Evolutionary conservation across 352 stramenopile genomes (phyloP).

Genomic region (Pythium folliculosum): DNA sequence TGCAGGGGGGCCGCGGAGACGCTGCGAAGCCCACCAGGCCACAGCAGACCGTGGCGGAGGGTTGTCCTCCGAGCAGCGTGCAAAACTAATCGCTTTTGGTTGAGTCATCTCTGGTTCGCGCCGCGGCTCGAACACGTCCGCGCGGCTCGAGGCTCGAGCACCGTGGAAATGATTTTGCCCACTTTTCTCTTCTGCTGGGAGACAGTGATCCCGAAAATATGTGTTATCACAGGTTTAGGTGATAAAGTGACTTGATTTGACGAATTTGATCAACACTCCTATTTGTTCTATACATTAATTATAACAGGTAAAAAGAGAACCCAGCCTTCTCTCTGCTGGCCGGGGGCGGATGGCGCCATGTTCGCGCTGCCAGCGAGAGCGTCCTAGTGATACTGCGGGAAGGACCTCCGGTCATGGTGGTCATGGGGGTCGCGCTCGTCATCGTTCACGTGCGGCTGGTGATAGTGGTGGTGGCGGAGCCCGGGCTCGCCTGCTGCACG

Average conservation of each 20-base stretch:
- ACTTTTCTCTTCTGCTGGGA: not conserved
- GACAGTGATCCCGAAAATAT: not conserved
- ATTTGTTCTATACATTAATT: conserved; percentile 1
- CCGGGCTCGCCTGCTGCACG: not conserved
- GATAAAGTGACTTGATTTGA: not conserved
- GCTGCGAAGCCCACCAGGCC: no score
- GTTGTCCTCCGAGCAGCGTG: not conserved
- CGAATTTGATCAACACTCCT: not conserved
- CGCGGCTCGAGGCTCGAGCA: not conserved
- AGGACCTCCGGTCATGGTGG: not conserved
- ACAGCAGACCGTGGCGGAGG: no score
- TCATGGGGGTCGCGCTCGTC: not conserved
- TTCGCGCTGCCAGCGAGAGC: no score
- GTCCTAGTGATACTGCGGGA: no score
- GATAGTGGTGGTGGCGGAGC: not conserved
- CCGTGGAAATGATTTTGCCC: not conserved
- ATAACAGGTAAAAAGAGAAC: not conserved
- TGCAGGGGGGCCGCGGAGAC: no score
- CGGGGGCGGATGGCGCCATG: no score
- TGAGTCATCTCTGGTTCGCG: not conserved
- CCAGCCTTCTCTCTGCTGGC: no score
- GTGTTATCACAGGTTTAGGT: not conserved
- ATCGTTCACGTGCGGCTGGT: not conserved
- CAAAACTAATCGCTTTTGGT: not conserved
- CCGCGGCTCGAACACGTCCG: not conserved